Base-by-base conservation (phyloP, 176 grass and related monocot species). In the Chrysopogon serrulatus region DNA sequence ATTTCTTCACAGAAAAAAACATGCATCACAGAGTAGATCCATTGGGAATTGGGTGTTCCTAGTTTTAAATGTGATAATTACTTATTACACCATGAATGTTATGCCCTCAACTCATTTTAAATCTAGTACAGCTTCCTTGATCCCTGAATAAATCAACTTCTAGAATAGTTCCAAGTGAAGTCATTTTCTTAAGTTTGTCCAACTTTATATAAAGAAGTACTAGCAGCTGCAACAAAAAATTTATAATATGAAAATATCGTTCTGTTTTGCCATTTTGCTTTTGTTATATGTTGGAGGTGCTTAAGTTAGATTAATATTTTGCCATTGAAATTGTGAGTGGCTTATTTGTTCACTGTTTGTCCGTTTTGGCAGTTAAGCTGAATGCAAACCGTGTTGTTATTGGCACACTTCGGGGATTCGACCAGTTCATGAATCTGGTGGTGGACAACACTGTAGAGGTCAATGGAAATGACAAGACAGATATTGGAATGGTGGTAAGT, bases 341-440 rank as follows among this genome's bases (percentile, higher is more conserved):
- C 6, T 6, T 60, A 28, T 44, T 64, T 27, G 40, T 67, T 35
- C 3, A 40, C 67, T 47, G 1, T 45, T 47, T 26, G 17, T 14
- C 4, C 1, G 18, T 80, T 79, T 83, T 36, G 81, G 6, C 79
- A 97, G 94, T 97, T 67, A 97, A 94, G 87, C 64, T 94, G 84
- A 97, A 97, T 82, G 94, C 89, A 65, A 97, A 97, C 33, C 68
- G 87, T 40, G 87, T 97, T 65, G 82, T 94, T 63, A 57, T 97
- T 79, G 94, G 94, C 53, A 97, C 91, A 9, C 87, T 94, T 19
- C 87, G 89, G 26, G 94, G 94, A 49, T 97, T 93, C 79, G 94
- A 97, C 77, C 94, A 97, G 81, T 97, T 97, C 75, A 97, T 94
- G 91, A 97, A 97, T 74, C 64, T 97, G 74, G 94, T 97, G 67